Percentiles rank a stretch among this genome's conserved stretches.
Evolutionary conservation across 257 asterid species (phyloP).

Genomic region (Penstemon newberryi): DNA sequence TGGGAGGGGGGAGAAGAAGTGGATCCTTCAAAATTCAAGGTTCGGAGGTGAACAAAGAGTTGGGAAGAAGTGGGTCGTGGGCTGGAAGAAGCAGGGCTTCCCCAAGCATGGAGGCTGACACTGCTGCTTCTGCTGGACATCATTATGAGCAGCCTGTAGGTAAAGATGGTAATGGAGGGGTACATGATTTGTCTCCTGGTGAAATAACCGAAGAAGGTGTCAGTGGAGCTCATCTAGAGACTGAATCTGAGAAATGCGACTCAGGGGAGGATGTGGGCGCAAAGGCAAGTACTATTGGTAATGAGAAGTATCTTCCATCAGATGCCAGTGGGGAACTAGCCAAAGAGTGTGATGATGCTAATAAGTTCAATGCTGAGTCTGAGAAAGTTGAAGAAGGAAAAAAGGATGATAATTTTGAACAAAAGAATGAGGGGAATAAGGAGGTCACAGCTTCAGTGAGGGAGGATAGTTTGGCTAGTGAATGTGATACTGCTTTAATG

Average conservation of each 20-base stretch:
- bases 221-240: slow-evolving; percentile 32
- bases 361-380: slow-evolving; percentile 33
- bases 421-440: slow-evolving; percentile 34
- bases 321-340: slow-evolving; percentile 41
- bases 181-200: slow-evolving; percentile 40
- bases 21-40: slow-evolving; percentile 56
- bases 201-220: slow-evolving; percentile 39
- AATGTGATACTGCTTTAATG: slow-evolving; percentile 47
- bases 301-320: slow-evolving; percentile 33
- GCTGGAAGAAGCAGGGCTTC: slow-evolving; percentile 51
- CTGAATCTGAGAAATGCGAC: slow-evolving; percentile 40
- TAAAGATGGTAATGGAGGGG: slow-evolving; percentile 42
- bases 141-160: slow-evolving; percentile 42
- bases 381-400: slow-evolving; percentile 36
- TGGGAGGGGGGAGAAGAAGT: slow-evolving; percentile 65
- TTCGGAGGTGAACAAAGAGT: slow-evolving; percentile 53
- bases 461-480: slow-evolving; percentile 39
- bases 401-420: slow-evolving; percentile 35
- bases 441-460: slow-evolving; percentile 30
- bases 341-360: slow-evolving; percentile 38
- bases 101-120: slow-evolving; percentile 37
- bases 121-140: slow-evolving; percentile 42
- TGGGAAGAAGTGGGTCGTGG: slow-evolving; percentile 57
- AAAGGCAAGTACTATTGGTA: slow-evolving; percentile 31
- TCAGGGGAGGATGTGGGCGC: slow-evolving; percentile 43